Evolutionary conservation across 2,329 filamentous ascomycete species (phyloP), one percentile per base, ranked within the genome.

Genomic region (Mariannaea sp.): DNA sequence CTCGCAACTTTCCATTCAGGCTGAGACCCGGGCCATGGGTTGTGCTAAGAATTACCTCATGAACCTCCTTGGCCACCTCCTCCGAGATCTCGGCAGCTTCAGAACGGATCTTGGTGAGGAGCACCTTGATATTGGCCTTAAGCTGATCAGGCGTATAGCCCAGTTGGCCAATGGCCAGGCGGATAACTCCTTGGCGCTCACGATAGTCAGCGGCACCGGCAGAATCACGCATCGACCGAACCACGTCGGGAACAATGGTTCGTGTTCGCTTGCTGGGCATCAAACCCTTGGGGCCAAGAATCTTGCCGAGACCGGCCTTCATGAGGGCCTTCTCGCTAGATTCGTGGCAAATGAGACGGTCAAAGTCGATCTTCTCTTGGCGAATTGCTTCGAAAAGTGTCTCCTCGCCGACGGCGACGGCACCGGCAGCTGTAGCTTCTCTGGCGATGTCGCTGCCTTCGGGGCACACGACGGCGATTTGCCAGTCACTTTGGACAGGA

Each of bases 201-300:
- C 91, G 85, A 76, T 96, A 99, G 63, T 92, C 86, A 47, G 87
- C 89, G 48, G 87, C 90, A 57, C 93, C 92, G 12, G 91, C 85
- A 73, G 96, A 85, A 61, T 93, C 90, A 65, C 83, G 84, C 66
- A 99, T 89, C 27, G 86, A 81, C n/a, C 79, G 73, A 48, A 81
- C 81, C 13, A 96, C 82, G 69, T 96, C 88, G 68, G 83, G 87
- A 19, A 96, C 91, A 50, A 99, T 89, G 1, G 94, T 97, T 60
- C 91, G 92, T 57, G 85, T 85, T 79, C 96, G 96, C 55, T 82
- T 76, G 70, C 84, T 95, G 5, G 94, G 94, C 94, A 99, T 97
- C 68, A 99, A 74, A 3, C 92, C 92, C 73, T 84, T 87, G 39
- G 95, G 94, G 67, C 94, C 94, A 16, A 99, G 79, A 36, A 96